Conservation (phyloP, 2,329 filamentous ascomycete genomes). For the Arthrocladium fulminans region DNA sequence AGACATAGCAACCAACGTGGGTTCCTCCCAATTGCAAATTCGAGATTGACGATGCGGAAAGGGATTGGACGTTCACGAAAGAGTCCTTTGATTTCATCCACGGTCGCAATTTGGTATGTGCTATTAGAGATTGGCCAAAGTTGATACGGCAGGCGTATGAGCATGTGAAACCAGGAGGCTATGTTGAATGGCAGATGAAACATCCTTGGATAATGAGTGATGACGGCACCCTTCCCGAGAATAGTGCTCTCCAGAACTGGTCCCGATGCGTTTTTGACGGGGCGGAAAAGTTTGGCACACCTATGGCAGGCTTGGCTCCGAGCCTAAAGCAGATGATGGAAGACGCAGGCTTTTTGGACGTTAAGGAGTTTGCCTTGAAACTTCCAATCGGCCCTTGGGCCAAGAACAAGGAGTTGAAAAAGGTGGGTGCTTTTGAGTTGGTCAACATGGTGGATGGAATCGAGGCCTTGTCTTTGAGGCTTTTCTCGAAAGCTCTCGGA, state of each 20-base stretch:
- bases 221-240: slow-evolving; percentile 30
- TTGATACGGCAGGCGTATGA: slow-evolving; percentile 8
- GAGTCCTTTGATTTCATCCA: slow-evolving; percentile 28
- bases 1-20: slow-evolving; percentile 34
- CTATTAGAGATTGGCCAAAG: neutral
- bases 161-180: slow-evolving; percentile 32
- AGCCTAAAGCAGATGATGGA: slow-evolving; percentile 8
- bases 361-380: slow-evolving; percentile 21
- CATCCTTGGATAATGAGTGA: slow-evolving; percentile 24
- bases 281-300: slow-evolving; percentile 20
- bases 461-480: slow-evolving; percentile 20
- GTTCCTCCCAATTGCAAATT: slow-evolving; percentile 29
- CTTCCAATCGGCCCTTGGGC: slow-evolving; percentile 24
- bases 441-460: slow-evolving; percentile 18
- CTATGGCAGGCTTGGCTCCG: neutral
- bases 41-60: slow-evolving; percentile 29
- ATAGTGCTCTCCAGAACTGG: slow-evolving; percentile 27
- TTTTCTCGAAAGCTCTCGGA: slow-evolving; percentile 20
- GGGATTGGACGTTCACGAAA: slow-evolving; percentile 25
- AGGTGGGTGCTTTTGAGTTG: slow-evolving; percentile 15
- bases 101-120: slow-evolving; percentile 9
- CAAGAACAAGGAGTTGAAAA: slow-evolving; percentile 22
- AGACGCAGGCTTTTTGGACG: slow-evolving; percentile 21
- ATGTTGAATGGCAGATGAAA: slow-evolving; percentile 33
- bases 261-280: slow-evolving; percentile 23